Evolutionary conservation across 805 yeast genomes (phyloP), one percentile per base, ranked within the genome.

Genomic region (Kurtzmaniella fragi): DNA sequence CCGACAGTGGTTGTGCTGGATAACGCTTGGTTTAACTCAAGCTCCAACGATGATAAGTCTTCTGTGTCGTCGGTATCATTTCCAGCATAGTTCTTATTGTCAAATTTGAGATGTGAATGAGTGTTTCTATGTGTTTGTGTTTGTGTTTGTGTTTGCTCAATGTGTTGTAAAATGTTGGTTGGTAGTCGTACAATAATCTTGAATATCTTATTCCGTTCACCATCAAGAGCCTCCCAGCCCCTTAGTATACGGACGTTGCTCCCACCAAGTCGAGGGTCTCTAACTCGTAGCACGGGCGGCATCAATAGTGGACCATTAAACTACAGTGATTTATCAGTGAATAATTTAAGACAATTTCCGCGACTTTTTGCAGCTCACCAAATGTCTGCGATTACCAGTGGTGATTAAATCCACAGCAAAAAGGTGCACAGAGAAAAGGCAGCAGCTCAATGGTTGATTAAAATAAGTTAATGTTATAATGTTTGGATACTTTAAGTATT

Each of bases 1-100:
- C 26, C 38, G 2, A 30, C 9, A 28, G 41, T 34, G 12, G 38
- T 34, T 12, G 39, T 20, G 10, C 44, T 32, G 5, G 42, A 35
- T 5, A 42, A 38, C n/a, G 43, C 49, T 32, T 49, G 33, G 20
- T 52, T 51, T 6, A 52, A 34, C 15, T 52, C 56, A 31, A 39
- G 32, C n/a, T 52, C 55, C 16, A 53, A 38, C 3, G 46, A 43
- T 15, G 50, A 47, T 12, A 51, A 39, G n/a, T 48, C 52, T 29
- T 47, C 44, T 7, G 10, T 3, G 36, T 14, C 29, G 7, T 30
- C 25, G 10, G 28, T 25, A 5, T 28, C 34, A 13, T 33, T 17
- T 17, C 20, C 28, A 17, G 27, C 32, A 11, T n/a, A 12, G 7
- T 12, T 17, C 16, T 6, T 2, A 11, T 16, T 8, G 5, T 28